Base-by-base conservation (phyloP, 129 eudicot species). In the Logfia minima region DNA sequence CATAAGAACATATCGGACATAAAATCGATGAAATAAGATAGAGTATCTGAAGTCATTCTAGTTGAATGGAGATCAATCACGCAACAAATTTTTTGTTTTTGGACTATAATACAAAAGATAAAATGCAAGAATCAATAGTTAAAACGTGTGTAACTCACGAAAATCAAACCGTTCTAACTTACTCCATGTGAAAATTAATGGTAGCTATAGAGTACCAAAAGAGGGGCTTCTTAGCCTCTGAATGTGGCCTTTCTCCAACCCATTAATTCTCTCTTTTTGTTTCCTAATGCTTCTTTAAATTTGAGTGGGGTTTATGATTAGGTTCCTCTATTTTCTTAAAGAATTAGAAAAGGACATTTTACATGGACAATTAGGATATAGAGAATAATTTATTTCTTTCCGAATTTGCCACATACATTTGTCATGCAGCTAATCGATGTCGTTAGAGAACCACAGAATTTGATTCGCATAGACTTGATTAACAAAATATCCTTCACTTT, bases 241-340 rank as follows among this genome's bases (percentile, higher is more conserved):
- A 79, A 71, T 39, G 82, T 79, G 83, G 22, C 73, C 37, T 61
- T 77, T 78, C 26, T 31, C 74, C 64, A 72, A 72, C 68, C 77
- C 74, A 69, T 69, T 37, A 74, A 32, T 60, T 64, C 61, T 41
- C 58, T 41, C 55, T 29, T 51, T 76, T 51, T 22, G 6, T 32
- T 72, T 52, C 45, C n/a, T 18, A 32, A 70, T 24, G 31, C 61
- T 41, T 62, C 28, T 41, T 76, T 21, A 11, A 2, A 24, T 62
- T 18, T 67, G 16, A 67, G 52, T 67, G 61, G 43, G 60, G 28
- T 26, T 0, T 63, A 62, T 17, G 41, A 28, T 62, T 63, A 6
- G 32, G 17, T 32, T 56, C 32, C 17, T 58, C 14, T 13, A 39
- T 10, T 22, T 22, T 39, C 13, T 0, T 7, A 65, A 75, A 26